These are phyloP conservation scores for Leccinum subfulvum DNA, from an alignment of 1,284 basidiomycete genomes.

Conservation along the genomic window DNA sequence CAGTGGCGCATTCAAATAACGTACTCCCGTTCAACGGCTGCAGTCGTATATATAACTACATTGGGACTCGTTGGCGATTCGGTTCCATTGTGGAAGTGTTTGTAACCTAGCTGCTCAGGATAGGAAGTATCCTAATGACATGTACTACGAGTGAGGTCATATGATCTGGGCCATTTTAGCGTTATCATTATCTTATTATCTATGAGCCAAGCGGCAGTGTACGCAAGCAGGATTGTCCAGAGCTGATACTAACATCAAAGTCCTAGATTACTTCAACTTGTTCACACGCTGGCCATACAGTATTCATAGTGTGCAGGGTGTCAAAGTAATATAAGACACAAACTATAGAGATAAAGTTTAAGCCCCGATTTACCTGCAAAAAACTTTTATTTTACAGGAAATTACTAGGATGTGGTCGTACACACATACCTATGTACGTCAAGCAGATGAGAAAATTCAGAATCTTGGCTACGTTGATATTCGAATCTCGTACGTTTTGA, in stretches of 20 bases:
- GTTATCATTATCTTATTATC: too few species aligned
- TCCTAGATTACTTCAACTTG: too few species aligned
- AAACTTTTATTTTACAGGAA: neutral
- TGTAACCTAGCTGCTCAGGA: neutral
- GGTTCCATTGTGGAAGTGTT: neutral
- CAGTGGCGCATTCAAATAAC: neutral
- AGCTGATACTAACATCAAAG: too few species aligned
- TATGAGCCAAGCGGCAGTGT: too few species aligned
- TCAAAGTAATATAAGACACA: too few species aligned
- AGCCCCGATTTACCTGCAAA: neutral
- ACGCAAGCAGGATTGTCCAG: too few species aligned
- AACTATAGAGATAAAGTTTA: neutral
- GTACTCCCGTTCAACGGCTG: neutral
- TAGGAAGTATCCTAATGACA: neutral
- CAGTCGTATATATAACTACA: neutral
- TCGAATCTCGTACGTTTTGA: neutral
- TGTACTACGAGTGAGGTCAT: too few species aligned
- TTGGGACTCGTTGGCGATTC: neutral
- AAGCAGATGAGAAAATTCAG: neutral
- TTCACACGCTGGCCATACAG: too few species aligned
- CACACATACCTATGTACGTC: neutral
- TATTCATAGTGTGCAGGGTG: too few species aligned
- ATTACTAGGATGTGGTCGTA: neutral
- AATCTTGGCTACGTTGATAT: neutral
- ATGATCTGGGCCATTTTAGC: neutral